Percentiles rank a stretch among this genome's conserved stretches.
Evolutionary conservation across 768 basidiomycete species (phyloP).

Genomic region (Mrakia blollopis): DNA sequence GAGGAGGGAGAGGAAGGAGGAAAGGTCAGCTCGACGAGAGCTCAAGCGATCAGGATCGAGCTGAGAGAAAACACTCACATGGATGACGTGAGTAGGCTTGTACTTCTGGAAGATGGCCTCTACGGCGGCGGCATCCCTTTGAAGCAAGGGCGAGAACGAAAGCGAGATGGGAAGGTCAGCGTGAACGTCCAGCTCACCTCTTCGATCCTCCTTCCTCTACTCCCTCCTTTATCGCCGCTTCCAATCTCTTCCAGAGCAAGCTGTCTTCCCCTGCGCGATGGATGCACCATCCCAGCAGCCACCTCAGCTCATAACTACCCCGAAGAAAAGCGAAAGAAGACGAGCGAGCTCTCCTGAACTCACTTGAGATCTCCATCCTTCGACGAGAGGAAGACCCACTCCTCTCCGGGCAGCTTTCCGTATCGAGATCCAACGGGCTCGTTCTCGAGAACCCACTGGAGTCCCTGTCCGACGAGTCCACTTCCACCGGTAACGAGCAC

Average conservation of each 20-base stretch:
- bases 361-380: conserved; percentile 82
- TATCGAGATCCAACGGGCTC: conserved; percentile 74
- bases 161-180: not conserved
- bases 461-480: conserved; percentile 49
- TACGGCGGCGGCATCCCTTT: conserved; percentile 66
- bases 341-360: conserved; percentile 8
- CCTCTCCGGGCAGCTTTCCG: conserved; percentile 63
- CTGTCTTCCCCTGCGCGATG: not conserved
- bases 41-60: not conserved
- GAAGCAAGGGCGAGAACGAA: not conserved
- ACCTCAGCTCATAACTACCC: too few relatives aligned
- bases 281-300: not conserved
- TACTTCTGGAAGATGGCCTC: conserved; percentile 76
- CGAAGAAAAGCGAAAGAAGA: too few relatives aligned
- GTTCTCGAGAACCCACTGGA: conserved; percentile 68
- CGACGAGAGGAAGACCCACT: conserved; percentile 77
- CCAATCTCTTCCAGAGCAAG: not conserved
- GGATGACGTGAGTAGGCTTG: conserved; percentile 93
- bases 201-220: not conserved
- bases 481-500: conserved; percentile 33
- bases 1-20: not conserved
- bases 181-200: not conserved
- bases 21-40: not conserved
- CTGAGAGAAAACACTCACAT: conserved; percentile 43
- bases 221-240: not conserved